A percentile compares a stretch with the other conserved stretches of the same genome.
These are phyloP conservation scores for Talaromyces rugulosus DNA, from an alignment of 2,329 filamentous ascomycete genomes.

Conservation along the genomic window DNA sequence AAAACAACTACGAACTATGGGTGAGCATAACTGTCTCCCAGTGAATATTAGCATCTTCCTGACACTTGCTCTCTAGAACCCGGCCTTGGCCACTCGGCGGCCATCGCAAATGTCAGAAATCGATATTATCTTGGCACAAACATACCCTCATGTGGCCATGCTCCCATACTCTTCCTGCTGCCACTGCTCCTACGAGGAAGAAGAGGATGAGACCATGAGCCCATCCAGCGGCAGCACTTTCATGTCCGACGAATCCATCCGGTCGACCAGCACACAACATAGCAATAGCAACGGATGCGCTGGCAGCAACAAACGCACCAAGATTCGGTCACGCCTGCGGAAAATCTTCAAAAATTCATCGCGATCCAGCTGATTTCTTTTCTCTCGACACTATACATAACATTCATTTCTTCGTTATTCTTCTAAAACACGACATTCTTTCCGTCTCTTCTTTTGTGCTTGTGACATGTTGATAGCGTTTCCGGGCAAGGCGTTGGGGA, in stretches of 20 bases:
- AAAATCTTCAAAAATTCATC: slow-evolving; percentile 1
- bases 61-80: slow-evolving; percentile 13
- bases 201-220: slow-evolving; percentile 20
- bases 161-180: slow-evolving; percentile 28
- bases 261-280: not conserved
- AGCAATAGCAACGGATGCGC: not conserved
- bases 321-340: slow-evolving; percentile 9
- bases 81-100: slow-evolving; percentile 26
- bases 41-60: not conserved
- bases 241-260: slow-evolving; percentile 15
- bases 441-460: not conserved
- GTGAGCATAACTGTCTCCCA: slow-evolving; percentile 21
- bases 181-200: slow-evolving; percentile 23
- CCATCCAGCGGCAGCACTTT: slow-evolving; percentile 9
- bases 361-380: not conserved
- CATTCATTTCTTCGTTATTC: not conserved
- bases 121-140: slow-evolving; percentile 17
- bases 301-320: slow-evolving; percentile 3
- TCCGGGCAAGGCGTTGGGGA: not conserved
- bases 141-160: slow-evolving; percentile 36
- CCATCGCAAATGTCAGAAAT: slow-evolving; percentile 24
- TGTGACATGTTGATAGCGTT: not conserved
- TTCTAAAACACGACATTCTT: not conserved
- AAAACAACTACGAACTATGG: slow-evolving; percentile 37
- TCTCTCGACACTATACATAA: not conserved